Percentiles rank a stretch among this genome's conserved stretches.
Evolutionary conservation across 768 basidiomycete species (phyloP).

Genomic region (Tulasnella sp.): DNA sequence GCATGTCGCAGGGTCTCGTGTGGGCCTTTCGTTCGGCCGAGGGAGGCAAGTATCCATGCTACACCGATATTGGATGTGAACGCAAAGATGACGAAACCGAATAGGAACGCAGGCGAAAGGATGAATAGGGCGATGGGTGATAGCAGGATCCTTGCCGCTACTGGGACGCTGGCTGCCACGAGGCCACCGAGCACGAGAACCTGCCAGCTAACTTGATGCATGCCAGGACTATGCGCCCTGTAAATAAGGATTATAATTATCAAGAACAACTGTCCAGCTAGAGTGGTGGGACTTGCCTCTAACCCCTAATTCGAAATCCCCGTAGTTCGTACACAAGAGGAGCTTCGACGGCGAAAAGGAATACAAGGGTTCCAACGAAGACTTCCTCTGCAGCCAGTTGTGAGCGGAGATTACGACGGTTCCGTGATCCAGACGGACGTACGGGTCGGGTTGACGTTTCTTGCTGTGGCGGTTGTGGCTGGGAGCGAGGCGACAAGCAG

Average conservation of each 20-base stretch:
- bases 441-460: neutral
- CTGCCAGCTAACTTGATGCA: neutral
- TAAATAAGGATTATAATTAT: neutral
- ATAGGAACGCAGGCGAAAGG: constrained; percentile 23
- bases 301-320: neutral
- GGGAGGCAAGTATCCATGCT: constrained; percentile 23
- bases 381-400: neutral
- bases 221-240: neutral
- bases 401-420: neutral
- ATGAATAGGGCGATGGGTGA: constrained; percentile 27
- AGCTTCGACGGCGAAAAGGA: neutral
- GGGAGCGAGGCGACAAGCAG: neutral
- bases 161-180: constrained; percentile 23
- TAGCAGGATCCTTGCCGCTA: constrained; percentile 26
- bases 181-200: neutral
- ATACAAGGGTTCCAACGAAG: neutral
- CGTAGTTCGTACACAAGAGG: neutral
- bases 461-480: neutral
- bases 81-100: constrained; percentile 19
- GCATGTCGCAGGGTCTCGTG: constrained; percentile 33
- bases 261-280: neutral
- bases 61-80: constrained; percentile 25
- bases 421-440: too few species aligned
- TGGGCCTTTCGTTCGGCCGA: constrained; percentile 13
- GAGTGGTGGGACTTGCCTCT: neutral